These are phyloP conservation scores for Rhodocollybia butyracea DNA, from an alignment of 768 basidiomycete species.

Conservation along the genomic window DNA sequence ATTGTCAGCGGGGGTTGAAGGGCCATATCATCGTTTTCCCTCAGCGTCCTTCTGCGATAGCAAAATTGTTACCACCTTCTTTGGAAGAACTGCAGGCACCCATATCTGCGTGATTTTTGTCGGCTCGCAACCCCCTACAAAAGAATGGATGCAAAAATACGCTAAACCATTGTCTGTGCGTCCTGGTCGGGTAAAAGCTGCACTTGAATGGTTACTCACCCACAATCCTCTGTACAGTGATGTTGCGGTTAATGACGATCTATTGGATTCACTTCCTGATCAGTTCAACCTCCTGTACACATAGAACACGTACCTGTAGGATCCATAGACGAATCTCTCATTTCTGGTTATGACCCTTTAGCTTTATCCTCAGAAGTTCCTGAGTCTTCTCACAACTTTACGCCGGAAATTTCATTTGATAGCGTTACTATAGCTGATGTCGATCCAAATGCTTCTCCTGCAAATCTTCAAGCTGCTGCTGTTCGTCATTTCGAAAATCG, in stretches of 20 bases:
- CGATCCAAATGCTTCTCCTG: constrained; percentile 18
- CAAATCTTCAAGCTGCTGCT: constrained; percentile 29
- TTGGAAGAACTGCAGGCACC: constrained; percentile 30
- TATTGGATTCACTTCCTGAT: constrained; percentile 15
- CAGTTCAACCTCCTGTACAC: constrained; percentile 23
- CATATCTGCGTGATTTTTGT: constrained; percentile 39
- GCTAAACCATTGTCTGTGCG: constrained; percentile 33
- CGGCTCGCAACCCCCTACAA: constrained; percentile 23
- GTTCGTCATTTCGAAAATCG: constrained; percentile 26
- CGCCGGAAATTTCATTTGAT: constrained; percentile 10
- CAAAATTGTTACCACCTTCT: constrained; percentile 28
- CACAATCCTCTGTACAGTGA: constrained; percentile 33
- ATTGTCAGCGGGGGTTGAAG: constrained; percentile 27
- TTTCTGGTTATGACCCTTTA: constrained; percentile 16
- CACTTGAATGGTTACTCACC: constrained; percentile 31
- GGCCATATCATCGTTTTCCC: constrained; percentile 42
- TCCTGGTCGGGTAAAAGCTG: constrained; percentile 25
- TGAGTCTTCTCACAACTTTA: not conserved
- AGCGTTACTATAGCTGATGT: constrained; percentile 30
- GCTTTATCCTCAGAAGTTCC: not conserved
- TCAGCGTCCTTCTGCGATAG: constrained; percentile 26
- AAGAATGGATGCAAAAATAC: constrained; percentile 28
- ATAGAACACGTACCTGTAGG: constrained; percentile 20
- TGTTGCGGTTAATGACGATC: constrained; percentile 21
- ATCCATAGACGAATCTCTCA: constrained; percentile 10